Evolutionary conservation across 352 stramenopile species (phyloP), one percentile per base, ranked within the genome.

Genomic region (Phytophthora sp.): DNA sequence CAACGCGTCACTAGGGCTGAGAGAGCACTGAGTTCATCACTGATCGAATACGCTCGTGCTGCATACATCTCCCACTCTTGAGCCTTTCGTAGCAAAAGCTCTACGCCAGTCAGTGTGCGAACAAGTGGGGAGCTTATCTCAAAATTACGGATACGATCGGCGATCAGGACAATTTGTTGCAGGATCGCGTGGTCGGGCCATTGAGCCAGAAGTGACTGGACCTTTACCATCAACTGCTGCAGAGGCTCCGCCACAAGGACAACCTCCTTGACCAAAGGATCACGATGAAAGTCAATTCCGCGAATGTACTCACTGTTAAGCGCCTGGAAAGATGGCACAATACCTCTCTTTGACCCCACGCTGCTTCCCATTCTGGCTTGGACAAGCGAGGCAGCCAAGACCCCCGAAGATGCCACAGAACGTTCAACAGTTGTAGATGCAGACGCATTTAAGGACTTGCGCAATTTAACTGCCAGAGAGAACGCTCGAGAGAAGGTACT

Each of bases 21-120:
- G 4, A 99, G 81, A 38, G 94, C 79, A 28, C 74, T 56, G 4
- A 99, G 82, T 60, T 98, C 81, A 17, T 89, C 83, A 5, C 90
- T 86, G 18, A 99, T 89, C 43, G 92, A 92, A 30, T 98, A 97
- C 4, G 95, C 77, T 6, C 87, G 77, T 21, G 96, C 96, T 9
- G 97, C 96, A 64, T 99, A 97, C 44, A 97, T 89, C 58, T 99
- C 97, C 98, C 98, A 99, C 35, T 99, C 97, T 70, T 99, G 97
- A 4, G 97, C 89, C 56, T 99, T 98, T 17, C 89, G 84, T 20
- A 99, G 73, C 31, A 99, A 76, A 2, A 99, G 74, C 71, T 99
- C 97, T 10, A 99, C 78, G 23, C 96, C 96, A 32, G 91, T 95
- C 31, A 99, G 83, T 11, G 98, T 94, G 23, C 97, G 97, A 17